Base-by-base conservation (phyloP, 2,329 filamentous ascomycete genomes). In the Alternaria arbusti region DNA sequence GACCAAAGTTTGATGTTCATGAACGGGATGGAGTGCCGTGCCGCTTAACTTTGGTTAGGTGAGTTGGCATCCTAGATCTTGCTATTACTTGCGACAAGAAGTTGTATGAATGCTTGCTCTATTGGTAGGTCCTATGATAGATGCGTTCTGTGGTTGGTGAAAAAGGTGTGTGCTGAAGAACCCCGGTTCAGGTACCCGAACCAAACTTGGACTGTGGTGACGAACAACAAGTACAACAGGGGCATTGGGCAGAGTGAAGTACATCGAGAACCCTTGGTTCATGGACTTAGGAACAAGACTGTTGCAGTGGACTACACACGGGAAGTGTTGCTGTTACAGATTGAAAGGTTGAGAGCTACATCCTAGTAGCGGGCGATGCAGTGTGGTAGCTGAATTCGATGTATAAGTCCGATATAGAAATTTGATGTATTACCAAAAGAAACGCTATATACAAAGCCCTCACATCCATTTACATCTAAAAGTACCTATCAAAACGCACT, bases 311-410 rank as follows among this genome's bases (percentile, higher is more conserved):
- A 40, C 7, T 40, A 40, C 32, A n/a, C 15, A 40, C 30, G 30
- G 8, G 15, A 40, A 40, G 15, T n/a, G 7, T 40, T n/a, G 15
- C 32, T 40, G 32, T 40, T 40, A 8, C 15, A 40, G 15, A 40
- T n/a, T 9, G 32, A n/a, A 40, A 11, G 36, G 36, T 40, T 40
- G n/a, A 11, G n/a, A 40, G 36, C 36, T 40, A 5, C n/a, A 17
- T 40, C n/a, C 36, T 17, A 1, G 36, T 3, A 40, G 36, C n/a
- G 3, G 36, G 36, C 36, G 5, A 40, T 2, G 36, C 36, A 40
- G 2, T 40, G 1, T 40, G 0, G 1, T 40, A 1, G 15, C 6
- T 40, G n/a, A 6, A 17, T 2, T 40, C n/a, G n/a, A 40, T 17
- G 36, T 40, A 40, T 2, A 1, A 40, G 8, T 40, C 9, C 36